Evolutionary conservation across 78 protist species (phyloP).

Genomic region (Anaeramoeba flamelloides): DNA sequence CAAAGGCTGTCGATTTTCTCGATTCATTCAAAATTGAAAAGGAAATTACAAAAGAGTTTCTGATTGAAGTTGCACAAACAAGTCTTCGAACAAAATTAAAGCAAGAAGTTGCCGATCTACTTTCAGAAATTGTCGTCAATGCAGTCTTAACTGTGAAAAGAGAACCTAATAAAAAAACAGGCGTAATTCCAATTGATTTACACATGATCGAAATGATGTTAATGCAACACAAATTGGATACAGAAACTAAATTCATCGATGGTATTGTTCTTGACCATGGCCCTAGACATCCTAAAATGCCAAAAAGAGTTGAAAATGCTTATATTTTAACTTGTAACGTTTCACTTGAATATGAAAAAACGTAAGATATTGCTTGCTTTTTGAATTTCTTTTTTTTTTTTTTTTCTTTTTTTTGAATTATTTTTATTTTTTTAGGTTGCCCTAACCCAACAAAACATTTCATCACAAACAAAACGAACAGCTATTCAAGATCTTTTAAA

Average conservation of each 20-base stretch:
- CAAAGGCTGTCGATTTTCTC: conserved; percentile 39
- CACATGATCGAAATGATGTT: conserved; percentile 95
- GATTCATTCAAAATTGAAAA: not conserved
- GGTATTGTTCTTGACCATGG: conserved; percentile 99
- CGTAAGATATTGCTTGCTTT: no score
- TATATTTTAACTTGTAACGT: conserved; percentile 70
- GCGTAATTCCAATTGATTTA: conserved; percentile 81
- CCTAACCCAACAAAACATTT: no score
- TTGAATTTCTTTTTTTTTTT: no score
- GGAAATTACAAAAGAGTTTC: not conserved
- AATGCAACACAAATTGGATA: conserved; percentile 74
- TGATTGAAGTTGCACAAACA: conserved; percentile 69
- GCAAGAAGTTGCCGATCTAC: conserved; percentile 49
- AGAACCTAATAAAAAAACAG: no score
- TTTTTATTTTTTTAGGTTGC: no score
- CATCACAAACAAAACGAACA: no score
- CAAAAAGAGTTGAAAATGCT: conserved; percentile 49
- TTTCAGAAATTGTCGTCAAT: conserved; percentile 76
- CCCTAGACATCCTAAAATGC: conserved; percentile 95
- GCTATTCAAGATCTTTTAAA: no score
- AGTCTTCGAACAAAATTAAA: conserved; percentile 83
- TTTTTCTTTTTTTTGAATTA: not conserved
- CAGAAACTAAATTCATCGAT: conserved; percentile 39
- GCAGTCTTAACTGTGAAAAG: conserved; percentile 59
- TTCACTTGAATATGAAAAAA: conserved; percentile 91